Percentiles rank a stretch among this genome's conserved stretches.
phyloP scores from a whole-genome alignment of 495 filamentous ascomycete species.

The Annulohypoxylon nitens region DNA sequence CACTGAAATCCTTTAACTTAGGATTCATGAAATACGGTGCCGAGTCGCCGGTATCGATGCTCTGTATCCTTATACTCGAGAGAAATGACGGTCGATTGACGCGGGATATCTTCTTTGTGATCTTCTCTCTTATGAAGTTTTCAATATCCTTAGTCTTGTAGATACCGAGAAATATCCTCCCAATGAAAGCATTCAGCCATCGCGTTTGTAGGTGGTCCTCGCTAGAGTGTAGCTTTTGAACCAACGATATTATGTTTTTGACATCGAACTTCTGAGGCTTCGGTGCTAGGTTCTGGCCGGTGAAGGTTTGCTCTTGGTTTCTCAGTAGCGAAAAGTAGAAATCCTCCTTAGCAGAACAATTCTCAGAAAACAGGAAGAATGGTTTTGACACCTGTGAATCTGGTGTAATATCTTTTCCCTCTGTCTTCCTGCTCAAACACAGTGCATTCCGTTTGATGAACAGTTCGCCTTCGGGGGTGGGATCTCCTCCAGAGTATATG shows the following conservation, averaged over 20 bases:
- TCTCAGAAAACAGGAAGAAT: slow-evolving; percentile 94
- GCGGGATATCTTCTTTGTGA: slow-evolving; percentile 95
- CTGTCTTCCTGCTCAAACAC: slow-evolving; percentile 78
- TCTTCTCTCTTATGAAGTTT: slow-evolving; percentile 81
- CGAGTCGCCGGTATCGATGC: slow-evolving; percentile 86
- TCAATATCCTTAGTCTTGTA: slow-evolving; percentile 88
- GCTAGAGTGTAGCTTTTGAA: slow-evolving; percentile 90
- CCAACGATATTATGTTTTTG: slow-evolving; percentile 85
- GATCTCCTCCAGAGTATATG: slow-evolving; percentile 84
- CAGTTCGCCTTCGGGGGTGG: slow-evolving; percentile 90
- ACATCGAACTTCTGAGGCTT: slow-evolving; percentile 82
- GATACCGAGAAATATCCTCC: slow-evolving; percentile 86
- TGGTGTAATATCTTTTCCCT: slow-evolving; percentile 66
- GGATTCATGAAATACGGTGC: slow-evolving; percentile 93
- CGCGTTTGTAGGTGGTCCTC: slow-evolving; percentile 92
- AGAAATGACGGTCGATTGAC: slow-evolving; percentile 94
- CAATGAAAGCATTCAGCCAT: slow-evolving; percentile 93
- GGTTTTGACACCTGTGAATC: slow-evolving; percentile 74
- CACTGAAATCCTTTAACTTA: slow-evolving; percentile 86
- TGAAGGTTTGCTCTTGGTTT: slow-evolving; percentile 78
- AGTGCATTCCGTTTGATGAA: slow-evolving; percentile 97
- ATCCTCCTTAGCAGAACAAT: slow-evolving; percentile 95
- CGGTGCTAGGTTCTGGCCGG: slow-evolving; percentile 71
- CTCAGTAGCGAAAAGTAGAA: slow-evolving; percentile 94
- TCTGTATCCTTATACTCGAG: slow-evolving; percentile 80